phyloP scores from a whole-genome alignment of 139 green algal genomes.

The Tetraselmis striata region DNA sequence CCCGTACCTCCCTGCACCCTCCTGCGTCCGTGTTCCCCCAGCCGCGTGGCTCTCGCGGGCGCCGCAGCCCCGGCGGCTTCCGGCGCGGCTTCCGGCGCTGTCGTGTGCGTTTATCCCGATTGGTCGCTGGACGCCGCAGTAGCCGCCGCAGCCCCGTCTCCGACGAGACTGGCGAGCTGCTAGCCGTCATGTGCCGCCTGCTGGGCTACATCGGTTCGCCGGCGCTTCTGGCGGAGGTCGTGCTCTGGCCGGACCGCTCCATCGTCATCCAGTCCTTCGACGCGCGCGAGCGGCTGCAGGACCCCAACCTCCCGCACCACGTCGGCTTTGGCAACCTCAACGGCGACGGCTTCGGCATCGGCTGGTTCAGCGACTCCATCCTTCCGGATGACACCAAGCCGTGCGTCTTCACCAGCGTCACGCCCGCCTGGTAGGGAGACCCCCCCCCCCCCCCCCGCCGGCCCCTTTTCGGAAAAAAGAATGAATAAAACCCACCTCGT shows the following conservation, averaged over 20 bases:
- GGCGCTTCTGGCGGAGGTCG: constrained; percentile 78
- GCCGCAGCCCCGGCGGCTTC: no score
- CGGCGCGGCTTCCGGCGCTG: no score
- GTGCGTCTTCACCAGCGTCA: constrained; percentile 88
- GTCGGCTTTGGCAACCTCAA: constrained; percentile 84
- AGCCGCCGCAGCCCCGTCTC: no score
- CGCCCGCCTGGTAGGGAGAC: constrained; percentile 65
- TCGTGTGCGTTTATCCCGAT: no score
- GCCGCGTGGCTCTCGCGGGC: no score
- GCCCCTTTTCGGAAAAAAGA: no score
- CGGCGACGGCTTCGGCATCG: constrained; percentile 89
- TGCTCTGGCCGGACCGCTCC: constrained; percentile 67
- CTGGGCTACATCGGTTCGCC: constrained; percentile 79
- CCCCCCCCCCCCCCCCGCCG: no score
- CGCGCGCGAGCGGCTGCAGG: constrained; percentile 72
- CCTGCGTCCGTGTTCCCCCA: no score
- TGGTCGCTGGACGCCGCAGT: no score
- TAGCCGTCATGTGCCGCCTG: constrained; percentile 74
- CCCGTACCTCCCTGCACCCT: no score
- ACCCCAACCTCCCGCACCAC: constrained; percentile 48
- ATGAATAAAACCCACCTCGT: no score
- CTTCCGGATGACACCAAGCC: constrained; percentile 46
- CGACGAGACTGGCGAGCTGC: no score
- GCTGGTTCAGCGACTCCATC: constrained; percentile 63
- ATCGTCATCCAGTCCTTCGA: constrained; percentile 96